These are phyloP conservation scores for Acephala macrosclerotiorum DNA, from an alignment of 2,329 filamentous ascomycete genomes.

Conservation along the genomic window DNA sequence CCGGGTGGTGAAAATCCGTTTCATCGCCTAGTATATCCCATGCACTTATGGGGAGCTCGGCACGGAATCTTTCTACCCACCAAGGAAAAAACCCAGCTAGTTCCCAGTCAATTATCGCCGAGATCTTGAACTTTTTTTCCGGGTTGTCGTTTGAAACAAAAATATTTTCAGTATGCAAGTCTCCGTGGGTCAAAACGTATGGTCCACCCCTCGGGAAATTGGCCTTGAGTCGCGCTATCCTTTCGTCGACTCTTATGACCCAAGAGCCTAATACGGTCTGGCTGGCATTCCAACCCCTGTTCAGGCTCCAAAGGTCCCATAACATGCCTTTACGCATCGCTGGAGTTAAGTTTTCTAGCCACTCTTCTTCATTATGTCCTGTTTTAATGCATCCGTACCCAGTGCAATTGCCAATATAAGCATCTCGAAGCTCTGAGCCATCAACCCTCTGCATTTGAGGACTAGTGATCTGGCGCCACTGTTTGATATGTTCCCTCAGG, in stretches of 20 bases:
- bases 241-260: constrained; percentile 16
- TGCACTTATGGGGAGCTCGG: background rate
- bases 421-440: constrained; percentile 15
- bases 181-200: constrained; percentile 49
- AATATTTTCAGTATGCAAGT: constrained; percentile 48
- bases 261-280: background rate
- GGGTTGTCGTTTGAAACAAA: constrained; percentile 45
- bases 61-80: constrained; percentile 45
- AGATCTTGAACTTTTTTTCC: constrained; percentile 35
- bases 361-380: constrained; percentile 21
- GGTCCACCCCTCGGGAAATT: constrained; percentile 32
- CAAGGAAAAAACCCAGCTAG: constrained; percentile 46
- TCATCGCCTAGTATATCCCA: background rate
- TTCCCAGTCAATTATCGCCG: constrained; percentile 51
- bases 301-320: background rate
- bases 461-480: constrained; percentile 19
- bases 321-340: constrained; percentile 11
- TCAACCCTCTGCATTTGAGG: constrained; percentile 16
- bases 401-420: constrained; percentile 11
- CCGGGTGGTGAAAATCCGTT: constrained; percentile 2
- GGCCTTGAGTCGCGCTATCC: constrained; percentile 16
- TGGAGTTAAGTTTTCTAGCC: constrained; percentile 23
- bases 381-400: constrained; percentile 12
- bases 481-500: constrained; percentile 2
- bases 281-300: background rate